Evolutionary conservation across 805 yeast genomes (phyloP).

Genomic region (Wickerhamomyces hampshirensis): DNA sequence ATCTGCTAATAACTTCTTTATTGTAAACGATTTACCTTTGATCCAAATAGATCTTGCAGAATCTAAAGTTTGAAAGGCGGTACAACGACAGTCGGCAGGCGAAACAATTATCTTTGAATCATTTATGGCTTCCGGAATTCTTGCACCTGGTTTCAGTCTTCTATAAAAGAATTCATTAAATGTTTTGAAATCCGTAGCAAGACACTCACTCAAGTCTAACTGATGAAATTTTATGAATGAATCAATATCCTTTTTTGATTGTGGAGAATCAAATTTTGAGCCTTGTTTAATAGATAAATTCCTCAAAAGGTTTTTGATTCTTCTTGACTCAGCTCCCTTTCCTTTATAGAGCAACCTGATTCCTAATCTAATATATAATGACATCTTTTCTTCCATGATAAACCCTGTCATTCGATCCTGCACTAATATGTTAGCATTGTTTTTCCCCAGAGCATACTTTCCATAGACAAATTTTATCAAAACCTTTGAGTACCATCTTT

Average conservation of each 20-base stretch:
- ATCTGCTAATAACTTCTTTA: conserved; percentile 52
- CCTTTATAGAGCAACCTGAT: conserved; percentile 81
- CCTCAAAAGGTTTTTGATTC: conserved; percentile 56
- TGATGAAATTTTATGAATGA: conserved; percentile 80
- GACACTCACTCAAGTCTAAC: conserved; percentile 72
- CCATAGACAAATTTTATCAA: conserved; percentile 86
- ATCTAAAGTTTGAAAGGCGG: conserved; percentile 55
- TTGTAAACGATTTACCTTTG: conserved; percentile 73
- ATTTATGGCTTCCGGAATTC: conserved; percentile 53
- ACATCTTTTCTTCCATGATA: conserved; percentile 90
- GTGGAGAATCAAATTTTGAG: conserved; percentile 66
- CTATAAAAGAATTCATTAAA: conserved; percentile 92
- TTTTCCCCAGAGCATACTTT: conserved; percentile 76
- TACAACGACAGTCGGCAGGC: conserved; percentile 86
- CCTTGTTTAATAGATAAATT: conserved; percentile 80
- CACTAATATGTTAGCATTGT: conserved; percentile 90
- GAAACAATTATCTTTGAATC: conserved; percentile 14
- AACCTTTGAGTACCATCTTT: conserved; percentile 83
- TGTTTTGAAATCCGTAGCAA: conserved; percentile 49
- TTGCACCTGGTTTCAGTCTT: conserved; percentile 61
- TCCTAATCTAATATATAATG: conserved; percentile 82
- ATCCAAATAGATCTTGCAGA: conserved; percentile 81
- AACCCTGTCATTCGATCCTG: conserved; percentile 89
- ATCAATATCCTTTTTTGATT: conserved; percentile 60
- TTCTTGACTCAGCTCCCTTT: conserved; percentile 52